Conservation (phyloP, 2,329 filamentous ascomycete species). For the Xylariales sp. region DNA sequence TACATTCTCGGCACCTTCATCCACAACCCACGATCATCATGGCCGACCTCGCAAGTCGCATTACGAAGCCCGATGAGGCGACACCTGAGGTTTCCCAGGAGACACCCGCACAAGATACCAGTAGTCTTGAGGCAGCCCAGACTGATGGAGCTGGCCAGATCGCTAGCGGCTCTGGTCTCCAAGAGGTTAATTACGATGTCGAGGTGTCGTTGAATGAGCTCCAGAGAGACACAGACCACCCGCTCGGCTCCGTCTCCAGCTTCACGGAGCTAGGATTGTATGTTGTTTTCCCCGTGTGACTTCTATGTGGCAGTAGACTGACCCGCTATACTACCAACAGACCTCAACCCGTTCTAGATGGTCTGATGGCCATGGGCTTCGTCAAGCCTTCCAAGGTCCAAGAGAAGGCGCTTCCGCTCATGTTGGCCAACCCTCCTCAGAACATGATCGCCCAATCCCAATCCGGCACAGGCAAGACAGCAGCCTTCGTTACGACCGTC, state of each 20-base stretch:
- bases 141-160: constrained; percentile 29
- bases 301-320: background rate
- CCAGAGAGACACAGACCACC: constrained; percentile 80
- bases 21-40: too few species aligned
- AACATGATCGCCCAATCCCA: constrained; percentile 99
- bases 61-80: constrained; percentile 36
- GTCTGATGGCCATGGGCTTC: constrained; percentile 78
- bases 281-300: constrained; percentile 28
- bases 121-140: constrained; percentile 28
- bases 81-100: constrained; percentile 16
- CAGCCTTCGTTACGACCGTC: constrained; percentile 90
- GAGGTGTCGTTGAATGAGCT: constrained; percentile 89
- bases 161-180: constrained; percentile 46
- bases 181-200: constrained; percentile 79
- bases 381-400: constrained; percentile 97
- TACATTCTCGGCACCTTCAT: too few species aligned
- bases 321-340: constrained; percentile 10
- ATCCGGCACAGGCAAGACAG: constrained; percentile 96
- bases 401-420: constrained; percentile 85
- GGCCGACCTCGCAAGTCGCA: constrained; percentile 48
- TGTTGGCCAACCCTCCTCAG: constrained; percentile 77
- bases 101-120: constrained; percentile 16
- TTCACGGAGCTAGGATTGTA: constrained; percentile 87
- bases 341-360: constrained; percentile 55
- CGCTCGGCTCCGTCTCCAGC: constrained; percentile 75